Percentiles rank a stretch among this genome's conserved stretches.
Evolutionary conservation across 805 yeast genomes (phyloP).

Genomic region (Yueomyces sp.): DNA sequence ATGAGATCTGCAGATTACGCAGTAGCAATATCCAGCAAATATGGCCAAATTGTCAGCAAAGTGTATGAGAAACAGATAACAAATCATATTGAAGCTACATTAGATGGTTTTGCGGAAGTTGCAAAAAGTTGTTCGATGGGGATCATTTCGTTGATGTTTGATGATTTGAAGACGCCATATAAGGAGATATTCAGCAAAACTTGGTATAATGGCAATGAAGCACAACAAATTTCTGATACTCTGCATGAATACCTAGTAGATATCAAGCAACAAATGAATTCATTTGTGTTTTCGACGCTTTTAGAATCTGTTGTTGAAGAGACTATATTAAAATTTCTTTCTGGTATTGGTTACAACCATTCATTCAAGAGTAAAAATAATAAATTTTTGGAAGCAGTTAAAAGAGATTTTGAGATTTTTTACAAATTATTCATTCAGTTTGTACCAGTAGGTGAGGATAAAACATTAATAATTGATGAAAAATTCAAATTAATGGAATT

Average conservation of each 20-base stretch:
- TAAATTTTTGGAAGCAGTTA: slow-evolving; percentile 37
- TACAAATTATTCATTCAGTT: slow-evolving; percentile 38
- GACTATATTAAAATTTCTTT: slow-evolving; percentile 35
- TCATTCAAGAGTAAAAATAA: slow-evolving; percentile 30
- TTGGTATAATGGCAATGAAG: slow-evolving; percentile 54
- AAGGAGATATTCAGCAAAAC: slow-evolving; percentile 46
- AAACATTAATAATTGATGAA: slow-evolving; percentile 28
- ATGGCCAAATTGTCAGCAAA: slow-evolving; percentile 52
- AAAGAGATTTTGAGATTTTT: slow-evolving; percentile 46
- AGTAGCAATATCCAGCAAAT: slow-evolving; percentile 55
- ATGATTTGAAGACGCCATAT: slow-evolving; percentile 55
- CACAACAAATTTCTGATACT: slow-evolving; percentile 56
- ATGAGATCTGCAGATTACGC: slow-evolving; percentile 54
- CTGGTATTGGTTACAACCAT: slow-evolving; percentile 31
- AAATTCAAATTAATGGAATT: slow-evolving; percentile 49
- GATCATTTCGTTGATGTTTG: slow-evolving; percentile 47
- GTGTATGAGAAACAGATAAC: slow-evolving; percentile 49
- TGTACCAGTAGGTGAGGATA: slow-evolving; percentile 24
- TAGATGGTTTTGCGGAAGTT: slow-evolving; percentile 67
- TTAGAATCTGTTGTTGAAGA: slow-evolving; percentile 42
- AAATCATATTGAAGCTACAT: slow-evolving; percentile 43
- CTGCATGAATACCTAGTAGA: slow-evolving; percentile 64
- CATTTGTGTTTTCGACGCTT: slow-evolving; percentile 40
- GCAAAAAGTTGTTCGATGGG: slow-evolving; percentile 51
- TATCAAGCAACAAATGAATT: slow-evolving; percentile 37